Conservation (phyloP, 306 rosid species). For the Rosa chinensis region DNA sequence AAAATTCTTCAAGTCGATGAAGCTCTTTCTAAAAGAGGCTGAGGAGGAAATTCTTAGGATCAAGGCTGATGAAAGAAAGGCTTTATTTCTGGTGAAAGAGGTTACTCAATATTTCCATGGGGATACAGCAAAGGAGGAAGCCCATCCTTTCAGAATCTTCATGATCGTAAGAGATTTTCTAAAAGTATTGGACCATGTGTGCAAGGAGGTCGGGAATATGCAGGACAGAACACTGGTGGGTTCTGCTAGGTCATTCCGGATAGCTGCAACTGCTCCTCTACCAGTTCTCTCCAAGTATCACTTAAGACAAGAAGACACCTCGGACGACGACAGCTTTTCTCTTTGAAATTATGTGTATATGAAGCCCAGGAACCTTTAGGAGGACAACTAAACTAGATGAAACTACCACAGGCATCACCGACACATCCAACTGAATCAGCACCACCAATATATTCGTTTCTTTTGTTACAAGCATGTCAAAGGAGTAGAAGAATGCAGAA, state of each 20-base stretch:
- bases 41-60: constrained; percentile 70
- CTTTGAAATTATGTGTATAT: constrained; percentile 48
- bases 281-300: constrained; percentile 87
- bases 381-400: constrained; percentile 35
- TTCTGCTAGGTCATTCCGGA: constrained; percentile 83
- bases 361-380: constrained; percentile 39
- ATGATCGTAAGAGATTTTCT: constrained; percentile 94
- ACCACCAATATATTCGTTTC: constrained; percentile 5
- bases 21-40: constrained; percentile 71
- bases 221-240: constrained; percentile 81
- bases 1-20: constrained; percentile 72
- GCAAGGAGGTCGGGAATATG: constrained; percentile 93
- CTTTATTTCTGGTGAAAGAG: constrained; percentile 78
- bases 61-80: constrained; percentile 75
- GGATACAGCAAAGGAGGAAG: constrained; percentile 82
- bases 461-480: constrained; percentile 28
- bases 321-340: constrained; percentile 92
- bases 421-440: constrained; percentile 10
- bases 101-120: constrained; percentile 94
- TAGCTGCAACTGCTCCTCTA: constrained; percentile 67
- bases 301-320: constrained; percentile 64
- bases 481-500: constrained; percentile 24
- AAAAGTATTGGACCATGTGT: constrained; percentile 72
- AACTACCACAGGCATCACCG: constrained; percentile 20
- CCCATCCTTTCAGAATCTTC: constrained; percentile 92